Evolutionary conservation across 805 yeast genomes (phyloP).

Genomic region (Vanderwaltozyma tropicalis): DNA sequence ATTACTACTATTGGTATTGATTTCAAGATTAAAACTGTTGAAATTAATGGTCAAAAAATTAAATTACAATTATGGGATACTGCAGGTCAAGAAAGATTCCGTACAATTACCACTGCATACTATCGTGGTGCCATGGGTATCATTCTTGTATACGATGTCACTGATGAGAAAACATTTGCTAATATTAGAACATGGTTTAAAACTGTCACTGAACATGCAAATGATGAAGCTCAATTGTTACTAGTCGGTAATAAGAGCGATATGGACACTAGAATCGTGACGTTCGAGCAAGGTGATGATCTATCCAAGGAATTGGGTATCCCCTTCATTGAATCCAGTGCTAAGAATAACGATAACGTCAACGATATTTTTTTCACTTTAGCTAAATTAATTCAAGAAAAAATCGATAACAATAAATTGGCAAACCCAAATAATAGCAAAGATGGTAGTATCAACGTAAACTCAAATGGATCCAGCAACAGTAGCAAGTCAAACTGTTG

Average conservation of each 20-base stretch:
- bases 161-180: conserved; percentile 83
- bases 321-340: conserved; percentile 92
- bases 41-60: conserved; percentile 82
- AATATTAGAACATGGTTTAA: conserved; percentile 90
- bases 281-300: conserved; percentile 81
- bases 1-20: conserved; percentile 97
- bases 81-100: conserved; percentile 93
- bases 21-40: conserved; percentile 93
- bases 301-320: conserved; percentile 78
- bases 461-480: conserved; percentile 36
- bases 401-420: conserved; percentile 39
- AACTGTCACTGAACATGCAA: conserved; percentile 95
- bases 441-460: conserved; percentile 25
- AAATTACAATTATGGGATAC: conserved; percentile 96
- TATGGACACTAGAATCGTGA: conserved; percentile 75
- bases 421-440: conserved; percentile 51
- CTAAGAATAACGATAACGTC: conserved; percentile 85
- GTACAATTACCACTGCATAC: conserved; percentile 85
- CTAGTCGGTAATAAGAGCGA: conserved; percentile 97
- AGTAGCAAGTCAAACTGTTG: conserved; percentile 39
- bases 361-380: conserved; percentile 83
- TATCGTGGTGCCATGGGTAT: conserved; percentile 87
- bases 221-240: conserved; percentile 90
- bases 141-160: conserved; percentile 71
- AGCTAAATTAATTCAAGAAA: conserved; percentile 77